Base-by-base conservation (phyloP, 345 rosid species). In the Acer yangbiense region DNA sequence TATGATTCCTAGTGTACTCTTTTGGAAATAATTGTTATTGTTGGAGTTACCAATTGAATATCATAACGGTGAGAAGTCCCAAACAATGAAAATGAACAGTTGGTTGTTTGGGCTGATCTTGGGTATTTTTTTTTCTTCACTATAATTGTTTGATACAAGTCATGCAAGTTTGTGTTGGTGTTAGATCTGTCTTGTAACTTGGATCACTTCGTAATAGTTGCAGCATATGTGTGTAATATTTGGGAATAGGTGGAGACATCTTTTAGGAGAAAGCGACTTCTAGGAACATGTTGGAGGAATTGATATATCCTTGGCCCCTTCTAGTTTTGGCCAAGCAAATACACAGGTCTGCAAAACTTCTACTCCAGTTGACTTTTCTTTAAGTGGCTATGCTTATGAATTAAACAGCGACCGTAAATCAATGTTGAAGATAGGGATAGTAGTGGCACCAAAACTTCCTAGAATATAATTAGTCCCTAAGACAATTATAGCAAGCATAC, bases 251-350 rank as follows among this genome's bases (percentile, higher is more conserved):
- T 95, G 98, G 98, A 89, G 98, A 81, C 98, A 92, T 92, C 90
- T 93, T 69, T 84, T 93, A 81, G 98, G 98, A 50, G 97, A 95
- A 80, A 85, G 81, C 82, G 97, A 93, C 82, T 95, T 95, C 76
- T 95, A 98, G 99, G 98, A 95, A 80, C 91, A 88, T 69, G 90
- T 91, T 61, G 99, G 97, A 84, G 98, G 97, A 58, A 89, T 95
- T 77, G 98, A 95, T 83, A 88, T 95, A 82, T 92, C 93, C 76
- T 79, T 95, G 87, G 93, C 90, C 73, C 97, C 99, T 50, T 93
- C 97, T 80, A 87, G 97, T 87, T 95, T 95, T 82, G 97, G 97
- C 81, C 99, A 95, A 85, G 98, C 99, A 77, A 95, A 95, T 81
- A 92, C 94, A 17, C 86, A 86, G 85, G 97, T 95, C 69, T 18